Base-by-base conservation (phyloP, 345 rosid species). In the Luvunga scandens region DNA sequence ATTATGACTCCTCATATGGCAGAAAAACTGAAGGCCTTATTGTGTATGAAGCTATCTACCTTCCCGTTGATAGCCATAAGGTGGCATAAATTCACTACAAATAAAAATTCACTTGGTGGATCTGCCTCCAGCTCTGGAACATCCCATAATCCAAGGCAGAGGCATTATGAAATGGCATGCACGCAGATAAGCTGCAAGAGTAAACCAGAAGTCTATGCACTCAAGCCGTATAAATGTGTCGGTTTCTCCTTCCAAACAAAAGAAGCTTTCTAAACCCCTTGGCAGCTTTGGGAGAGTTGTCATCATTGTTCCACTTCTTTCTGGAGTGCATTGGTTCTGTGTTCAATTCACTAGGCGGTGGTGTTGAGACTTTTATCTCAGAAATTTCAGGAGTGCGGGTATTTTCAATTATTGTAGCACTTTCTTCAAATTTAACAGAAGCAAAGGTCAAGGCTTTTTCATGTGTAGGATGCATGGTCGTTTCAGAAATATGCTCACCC, bases 221-320 rank as follows among this genome's bases (percentile, higher is more conserved):
- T 81, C 86, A 84, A 62, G 53, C 56, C 2, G 71, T 77, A 50
- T 76, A 18, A 83, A 79, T 48, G 66, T 56, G 72, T 71, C 75
- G 59, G 72, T 78, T 87, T 85, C 87, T 92, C 85, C 89, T 82
- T 71, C 97, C 97, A 39, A 96, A 92, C 84, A 94, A 77, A 56
- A 96, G 97, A 68, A 96, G 97, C 93, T 90, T 96, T 79, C 97
- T 83, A 76, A 96, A 85, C 62, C 90, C 97, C 90, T 92, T 96
- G 39, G 91, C 89, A 21, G 91, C 91, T 86, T 92, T 96, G 7
- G 95, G 91, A 62, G 94, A 85, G 79, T 73, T 87, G 45, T 86
- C 95, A 5, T 88, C 97, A 45, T 81, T 87, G 89, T 82, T 89
- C 97, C 98, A 96, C 78, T 92, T 94, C 94, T 91, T 96, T 86